Evolutionary conservation across 331 rosid genomes (phyloP).

Genomic region (Arachis monticola): DNA sequence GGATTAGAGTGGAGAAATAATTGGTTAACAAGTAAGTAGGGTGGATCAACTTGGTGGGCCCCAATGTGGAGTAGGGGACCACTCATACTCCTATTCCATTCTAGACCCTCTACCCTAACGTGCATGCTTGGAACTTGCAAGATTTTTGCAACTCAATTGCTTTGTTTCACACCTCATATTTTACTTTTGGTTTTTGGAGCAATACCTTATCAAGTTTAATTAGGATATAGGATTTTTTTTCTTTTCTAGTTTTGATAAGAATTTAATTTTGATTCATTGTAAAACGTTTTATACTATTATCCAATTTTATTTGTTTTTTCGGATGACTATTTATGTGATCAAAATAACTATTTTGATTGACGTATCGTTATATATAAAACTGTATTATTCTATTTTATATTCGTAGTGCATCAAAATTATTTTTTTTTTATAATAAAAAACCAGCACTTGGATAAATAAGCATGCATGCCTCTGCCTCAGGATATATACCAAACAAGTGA

Average conservation of each 20-base stretch:
- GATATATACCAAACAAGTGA: slow-evolving; percentile 7
- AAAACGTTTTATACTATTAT: too few relatives aligned
- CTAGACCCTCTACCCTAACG: background rate
- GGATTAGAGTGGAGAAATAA: background rate
- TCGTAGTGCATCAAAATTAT: too few relatives aligned
- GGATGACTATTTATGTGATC: too few relatives aligned
- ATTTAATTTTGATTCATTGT: too few relatives aligned
- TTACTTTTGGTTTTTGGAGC: background rate
- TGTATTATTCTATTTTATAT: too few relatives aligned
- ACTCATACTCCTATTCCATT: background rate
- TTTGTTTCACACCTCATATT: slow-evolving; percentile 13
- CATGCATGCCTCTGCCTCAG: background rate
- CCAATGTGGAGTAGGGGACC: background rate
- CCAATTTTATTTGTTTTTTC: too few relatives aligned
- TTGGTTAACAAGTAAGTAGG: slow-evolving; percentile 18
- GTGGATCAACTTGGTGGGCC: slow-evolving; percentile 11
- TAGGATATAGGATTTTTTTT: too few relatives aligned
- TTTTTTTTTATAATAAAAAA: background rate
- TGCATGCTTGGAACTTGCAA: background rate
- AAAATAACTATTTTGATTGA: too few relatives aligned
- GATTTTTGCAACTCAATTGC: too few relatives aligned
- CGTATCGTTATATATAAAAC: too few relatives aligned
- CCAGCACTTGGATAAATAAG: background rate
- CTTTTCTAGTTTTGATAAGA: too few relatives aligned
- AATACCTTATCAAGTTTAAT: background rate